phyloP scores from a whole-genome alignment of 2,329 filamentous ascomycete species.

The Botrytis fabae region DNA sequence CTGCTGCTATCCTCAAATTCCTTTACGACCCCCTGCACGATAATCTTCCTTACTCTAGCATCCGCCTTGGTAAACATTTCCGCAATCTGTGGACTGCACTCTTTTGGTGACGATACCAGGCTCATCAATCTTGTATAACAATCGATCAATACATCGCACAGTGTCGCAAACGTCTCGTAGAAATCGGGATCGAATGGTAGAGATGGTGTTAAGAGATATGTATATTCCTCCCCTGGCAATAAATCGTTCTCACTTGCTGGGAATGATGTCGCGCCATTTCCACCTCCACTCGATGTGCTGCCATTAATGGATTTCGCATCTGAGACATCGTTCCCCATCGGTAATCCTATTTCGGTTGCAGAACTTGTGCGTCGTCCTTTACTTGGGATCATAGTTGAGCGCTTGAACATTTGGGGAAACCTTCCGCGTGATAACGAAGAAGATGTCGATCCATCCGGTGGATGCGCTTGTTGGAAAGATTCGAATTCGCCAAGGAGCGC shows the following conservation, averaged over 20 bases:
- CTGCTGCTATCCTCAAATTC: slow-evolving; percentile 92
- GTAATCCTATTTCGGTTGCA: slow-evolving; percentile 59
- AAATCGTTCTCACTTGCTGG: slow-evolving; percentile 64
- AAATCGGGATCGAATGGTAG: slow-evolving; percentile 97
- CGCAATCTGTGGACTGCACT: slow-evolving; percentile 68
- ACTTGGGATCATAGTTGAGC: slow-evolving; percentile 52
- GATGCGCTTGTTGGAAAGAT: slow-evolving; percentile 84
- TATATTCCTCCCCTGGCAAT: slow-evolving; percentile 82
- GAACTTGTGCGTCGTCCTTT: slow-evolving; percentile 60
- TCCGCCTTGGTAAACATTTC: slow-evolving; percentile 93
- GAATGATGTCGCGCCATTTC: slow-evolving; percentile 45
- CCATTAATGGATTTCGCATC: slow-evolving; percentile 49
- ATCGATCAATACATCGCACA: slow-evolving; percentile 94
- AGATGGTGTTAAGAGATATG: slow-evolving; percentile 83
- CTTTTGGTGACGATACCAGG: slow-evolving; percentile 72
- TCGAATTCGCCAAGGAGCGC: slow-evolving; percentile 89
- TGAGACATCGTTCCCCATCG: slow-evolving; percentile 49
- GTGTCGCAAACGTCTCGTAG: slow-evolving; percentile 90
- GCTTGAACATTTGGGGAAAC: slow-evolving; percentile 81
- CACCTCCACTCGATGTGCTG: slow-evolving; percentile 43
- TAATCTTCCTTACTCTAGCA: slow-evolving; percentile 79
- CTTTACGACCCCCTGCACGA: slow-evolving; percentile 81
- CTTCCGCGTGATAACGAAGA: slow-evolving; percentile 72
- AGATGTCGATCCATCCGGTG: slow-evolving; percentile 67
- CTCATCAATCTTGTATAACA: slow-evolving; percentile 78